Evolutionary conservation across 352 stramenopile species (phyloP), one percentile per base, ranked within the genome.

Genomic region (Phytophthora crassamura): DNA sequence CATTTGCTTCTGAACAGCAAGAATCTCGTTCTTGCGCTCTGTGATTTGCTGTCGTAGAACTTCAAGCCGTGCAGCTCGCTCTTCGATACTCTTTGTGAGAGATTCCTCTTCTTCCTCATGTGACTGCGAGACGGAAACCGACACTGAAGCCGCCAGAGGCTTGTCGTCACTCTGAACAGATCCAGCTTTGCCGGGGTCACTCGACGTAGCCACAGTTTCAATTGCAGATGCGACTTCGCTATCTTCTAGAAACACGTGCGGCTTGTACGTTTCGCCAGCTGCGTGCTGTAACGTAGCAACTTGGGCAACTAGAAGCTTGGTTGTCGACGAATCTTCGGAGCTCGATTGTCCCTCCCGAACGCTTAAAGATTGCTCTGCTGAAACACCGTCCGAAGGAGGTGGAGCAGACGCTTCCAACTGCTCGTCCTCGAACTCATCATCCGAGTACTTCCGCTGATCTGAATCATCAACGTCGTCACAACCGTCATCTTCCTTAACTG

Each of bases 21-120:
- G 8, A 16, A 86, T 69, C 34, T 86, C 78, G 32, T 51, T 41
- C 53, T 85, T 87, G 7, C 80, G 76, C 12, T 60, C 55, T 18
- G 77, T 42, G 51, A 93, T 80, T 30, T 60, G 48, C 15, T 71
- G 43, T 15, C 72, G 86, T 22, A 93, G 64, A n/a, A 57, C 32
- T 32, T 86, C 69, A 22, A 91, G 64, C 2, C 82, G 68, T 40
- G 75, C 67, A 2, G 47, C 72, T 49, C 88, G 76, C 53, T 86
- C 82, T 48, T 93, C 80, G 50, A 93, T 88, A 56, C 82, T 93
- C 16, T 84, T 88, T 3, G 72, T 76, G 7, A 89, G 47, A 7
- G 66, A 42, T 20, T 85, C 80, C 4, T 81, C 78, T 50, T 77
- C 66, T 33, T 69, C 32, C 20, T 60, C 82, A 2, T 50, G 18